Base-by-base conservation (phyloP, 345 rosid species). In the Nephelium lappaceum region DNA sequence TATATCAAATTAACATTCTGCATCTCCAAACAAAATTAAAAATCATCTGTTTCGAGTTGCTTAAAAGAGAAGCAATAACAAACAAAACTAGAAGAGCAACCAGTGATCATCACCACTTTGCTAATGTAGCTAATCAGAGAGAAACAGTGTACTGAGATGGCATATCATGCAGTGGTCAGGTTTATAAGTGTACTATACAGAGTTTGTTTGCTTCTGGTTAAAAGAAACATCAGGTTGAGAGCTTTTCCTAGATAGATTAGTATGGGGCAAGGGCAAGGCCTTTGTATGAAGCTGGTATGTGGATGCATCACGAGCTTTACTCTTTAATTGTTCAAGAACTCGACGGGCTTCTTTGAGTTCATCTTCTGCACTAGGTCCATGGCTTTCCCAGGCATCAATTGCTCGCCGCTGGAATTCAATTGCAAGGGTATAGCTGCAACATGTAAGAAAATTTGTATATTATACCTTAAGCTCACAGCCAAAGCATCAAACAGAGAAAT, bases 371-470 rank as follows among this genome's bases (percentile, higher is more conserved):
- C 86, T 87, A 8, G 85, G 82, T 74, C 98, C 95, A 77, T 92
- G 98, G 83, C 91, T 84, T 60, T 91, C 93, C 99, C 94, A 94
- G 73, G 92, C 94, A 82, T 88, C 88, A 45, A 94, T 75, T 41
- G 78, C 99, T 77, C 68, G 85, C 84, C 87, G 93, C 85, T 95
- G 99, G 84, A 93, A 93, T 73, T 91, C 95, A 53, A 93, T 86
- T 11, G 98, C 97, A 11, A 92, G 88, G 27, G 82, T 70, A 81
- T 90, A 90, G 88, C 98, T 95, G 91, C 88, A 84, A 81, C 62
- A 81, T 67, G 36, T 1, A 80, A 71, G 21, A 23, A 67, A 83
- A 53, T 11, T 8, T 62, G 42, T 61, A 67, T 23, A 45, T 39
- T 60, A 51, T 41, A 51, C 14, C 15, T 31, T 42, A 60, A 25